A percentile compares a stretch with the other conserved stretches of the same genome.
These are phyloP conservation scores for Phytophthora cryptogea DNA, from an alignment of 352 stramenopile species.

Conservation along the genomic window DNA sequence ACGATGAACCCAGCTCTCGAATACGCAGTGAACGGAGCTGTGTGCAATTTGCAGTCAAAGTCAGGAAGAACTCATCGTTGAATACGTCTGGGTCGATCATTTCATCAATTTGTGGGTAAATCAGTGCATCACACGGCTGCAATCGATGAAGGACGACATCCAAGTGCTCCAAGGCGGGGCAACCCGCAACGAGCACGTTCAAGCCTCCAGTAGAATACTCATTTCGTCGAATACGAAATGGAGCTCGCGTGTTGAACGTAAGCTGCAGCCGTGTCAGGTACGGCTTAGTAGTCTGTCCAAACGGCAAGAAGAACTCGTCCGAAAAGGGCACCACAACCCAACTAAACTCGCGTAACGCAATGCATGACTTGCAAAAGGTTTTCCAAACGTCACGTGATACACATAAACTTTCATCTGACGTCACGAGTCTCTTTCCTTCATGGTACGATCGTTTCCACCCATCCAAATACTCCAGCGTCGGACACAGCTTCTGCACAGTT, in stretches of 20 bases:
- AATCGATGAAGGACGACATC: constrained; percentile 56
- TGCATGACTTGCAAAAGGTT: constrained; percentile 47
- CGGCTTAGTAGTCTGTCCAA: constrained; percentile 41
- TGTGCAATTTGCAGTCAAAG: constrained; percentile 30
- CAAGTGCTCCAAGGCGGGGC: constrained; percentile 37
- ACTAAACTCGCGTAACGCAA: constrained; percentile 57
- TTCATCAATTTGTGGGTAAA: constrained; percentile 64
- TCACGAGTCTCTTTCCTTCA: constrained; percentile 39
- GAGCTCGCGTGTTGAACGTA: constrained; percentile 54
- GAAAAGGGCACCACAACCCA: constrained; percentile 73
- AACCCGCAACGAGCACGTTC: constrained; percentile 38
- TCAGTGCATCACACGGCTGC: constrained; percentile 46
- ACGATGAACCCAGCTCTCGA: constrained; percentile 34
- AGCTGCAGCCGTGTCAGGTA: constrained; percentile 48
- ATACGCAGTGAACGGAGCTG: constrained; percentile 39
- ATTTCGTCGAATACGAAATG: constrained; percentile 52
- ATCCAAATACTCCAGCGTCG: constrained; percentile 63
- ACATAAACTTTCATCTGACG: constrained; percentile 44
- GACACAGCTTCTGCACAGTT: constrained; percentile 40
- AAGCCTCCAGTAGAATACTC: constrained; percentile 53
- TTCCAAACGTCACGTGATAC: constrained; percentile 43
- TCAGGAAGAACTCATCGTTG: constrained; percentile 44
- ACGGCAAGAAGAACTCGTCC: constrained; percentile 68
- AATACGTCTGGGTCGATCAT: constrained; percentile 62
- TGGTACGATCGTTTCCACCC: constrained; percentile 66